Evolutionary conservation across 352 stramenopile species (phyloP).

Genomic region (Plasmopara viticola): DNA sequence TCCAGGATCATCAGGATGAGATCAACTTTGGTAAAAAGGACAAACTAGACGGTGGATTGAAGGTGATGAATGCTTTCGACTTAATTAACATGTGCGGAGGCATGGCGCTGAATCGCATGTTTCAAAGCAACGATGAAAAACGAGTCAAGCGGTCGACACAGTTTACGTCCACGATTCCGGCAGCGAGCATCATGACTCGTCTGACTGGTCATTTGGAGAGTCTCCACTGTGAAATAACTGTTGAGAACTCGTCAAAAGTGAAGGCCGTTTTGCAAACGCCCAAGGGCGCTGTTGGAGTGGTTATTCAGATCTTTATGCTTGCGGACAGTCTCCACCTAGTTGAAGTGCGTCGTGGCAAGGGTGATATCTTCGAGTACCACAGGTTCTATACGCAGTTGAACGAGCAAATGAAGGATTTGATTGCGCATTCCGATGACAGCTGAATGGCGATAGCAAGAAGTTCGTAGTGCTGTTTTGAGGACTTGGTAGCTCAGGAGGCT

Average conservation of each 20-base stretch:
- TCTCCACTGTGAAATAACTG: constrained; percentile 71
- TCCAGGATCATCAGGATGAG: constrained; percentile 75
- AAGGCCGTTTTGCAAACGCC: constrained; percentile 80
- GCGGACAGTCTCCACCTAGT: constrained; percentile 81
- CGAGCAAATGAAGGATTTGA: constrained; percentile 84
- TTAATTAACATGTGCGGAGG: constrained; percentile 91
- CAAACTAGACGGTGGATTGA: constrained; percentile 56
- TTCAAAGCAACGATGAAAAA: constrained; percentile 84
- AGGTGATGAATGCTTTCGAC: constrained; percentile 90
- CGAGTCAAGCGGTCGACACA: constrained; percentile 80
- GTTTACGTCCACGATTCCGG: constrained; percentile 80
- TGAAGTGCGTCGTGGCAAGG: constrained; percentile 84
- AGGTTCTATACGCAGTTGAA: constrained; percentile 88
- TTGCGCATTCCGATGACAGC: constrained; percentile 28
- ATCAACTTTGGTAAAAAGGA: constrained; percentile 62
- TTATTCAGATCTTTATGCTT: constrained; percentile 89
- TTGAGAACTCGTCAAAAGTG: constrained; percentile 76
- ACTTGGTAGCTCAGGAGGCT: constrained; percentile 5
- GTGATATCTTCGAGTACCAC: constrained; percentile 89
- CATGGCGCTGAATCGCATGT: constrained; percentile 88
- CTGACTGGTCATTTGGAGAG: constrained; percentile 73
- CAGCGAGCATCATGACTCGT: constrained; percentile 68
- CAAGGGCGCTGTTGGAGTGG: constrained; percentile 82
- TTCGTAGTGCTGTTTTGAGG: constrained; percentile 12
- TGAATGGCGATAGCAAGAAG: constrained; percentile 25